Conservation (phyloP, 2,329 filamentous ascomycete species). For the Chaetomiaceae sp. region DNA sequence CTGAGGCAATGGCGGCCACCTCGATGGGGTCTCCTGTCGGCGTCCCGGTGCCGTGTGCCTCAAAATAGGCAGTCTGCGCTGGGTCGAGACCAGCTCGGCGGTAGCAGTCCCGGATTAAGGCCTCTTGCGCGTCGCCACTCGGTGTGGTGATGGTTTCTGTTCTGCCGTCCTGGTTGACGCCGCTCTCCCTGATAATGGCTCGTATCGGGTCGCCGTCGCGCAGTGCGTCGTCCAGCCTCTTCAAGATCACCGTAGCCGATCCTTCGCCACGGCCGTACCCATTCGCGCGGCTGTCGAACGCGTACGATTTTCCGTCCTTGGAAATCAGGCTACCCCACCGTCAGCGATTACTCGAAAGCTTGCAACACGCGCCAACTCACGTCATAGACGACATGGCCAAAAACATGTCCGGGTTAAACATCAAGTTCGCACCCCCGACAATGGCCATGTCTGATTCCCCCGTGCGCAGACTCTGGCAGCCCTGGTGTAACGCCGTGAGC, state of each 20-base stretch:
- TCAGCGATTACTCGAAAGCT: background rate
- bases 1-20: conserved; percentile 18
- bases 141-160: conserved; percentile 10
- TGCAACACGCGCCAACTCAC: background rate
- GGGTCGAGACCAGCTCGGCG: conserved; percentile 13
- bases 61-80: conserved; percentile 21
- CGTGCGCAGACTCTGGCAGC: background rate
- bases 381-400: conserved; percentile 16
- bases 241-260: conserved; percentile 38
- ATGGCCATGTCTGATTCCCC: conserved; percentile 19
- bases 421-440: conserved; percentile 20
- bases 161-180: conserved; percentile 14
- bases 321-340: conserved; percentile 16
- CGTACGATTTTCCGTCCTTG: conserved; percentile 11
- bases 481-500: background rate
- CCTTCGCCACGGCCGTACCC: conserved; percentile 49
- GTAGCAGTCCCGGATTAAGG: conserved; percentile 28
- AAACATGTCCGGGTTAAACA: conserved; percentile 20
- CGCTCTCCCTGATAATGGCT: conserved; percentile 28
- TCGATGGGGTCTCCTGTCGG: conserved; percentile 29
- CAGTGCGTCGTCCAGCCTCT: conserved; percentile 33
- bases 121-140: conserved; percentile 7
- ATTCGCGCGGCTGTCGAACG: conserved; percentile 28
- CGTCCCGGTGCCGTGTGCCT: conserved; percentile 37
- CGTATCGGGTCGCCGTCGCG: conserved; percentile 32